phyloP scores from a whole-genome alignment of 2,329 filamentous ascomycete species.

The Zalaria obscura region DNA sequence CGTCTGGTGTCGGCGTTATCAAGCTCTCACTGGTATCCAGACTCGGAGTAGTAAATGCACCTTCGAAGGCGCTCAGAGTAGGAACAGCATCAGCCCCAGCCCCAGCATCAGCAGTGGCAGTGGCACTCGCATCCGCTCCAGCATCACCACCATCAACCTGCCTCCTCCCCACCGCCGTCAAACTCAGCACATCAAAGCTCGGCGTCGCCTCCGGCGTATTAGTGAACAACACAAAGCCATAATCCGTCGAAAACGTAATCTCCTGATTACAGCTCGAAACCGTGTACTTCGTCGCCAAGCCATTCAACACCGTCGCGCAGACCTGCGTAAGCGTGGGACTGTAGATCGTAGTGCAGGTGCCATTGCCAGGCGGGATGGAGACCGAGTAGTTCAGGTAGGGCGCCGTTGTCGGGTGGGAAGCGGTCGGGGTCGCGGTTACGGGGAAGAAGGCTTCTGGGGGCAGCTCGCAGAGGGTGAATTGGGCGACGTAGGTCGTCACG shows the following conservation, averaged over 20 bases:
- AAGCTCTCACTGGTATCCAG: too few relatives aligned
- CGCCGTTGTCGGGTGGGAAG: slow-evolving; percentile 14
- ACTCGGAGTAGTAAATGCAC: not conserved
- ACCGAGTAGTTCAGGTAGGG: slow-evolving; percentile 23
- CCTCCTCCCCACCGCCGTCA: not conserved
- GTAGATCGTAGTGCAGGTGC: slow-evolving; percentile 26
- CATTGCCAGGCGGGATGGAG: slow-evolving; percentile 17
- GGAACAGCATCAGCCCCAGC: not conserved
- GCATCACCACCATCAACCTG: not conserved
- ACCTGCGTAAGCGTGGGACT: slow-evolving; percentile 25
- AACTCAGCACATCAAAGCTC: not conserved
- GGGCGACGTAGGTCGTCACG: slow-evolving; percentile 26
- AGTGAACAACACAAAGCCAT: slow-evolving; percentile 25
- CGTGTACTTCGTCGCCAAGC: slow-evolving; percentile 24
- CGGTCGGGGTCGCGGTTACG: slow-evolving; percentile 10
- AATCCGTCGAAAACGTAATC: slow-evolving; percentile 31
- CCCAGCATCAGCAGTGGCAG: not conserved
- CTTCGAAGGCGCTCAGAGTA: not conserved
- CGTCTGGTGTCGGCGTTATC: not conserved
- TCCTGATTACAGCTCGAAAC: slow-evolving; percentile 29
- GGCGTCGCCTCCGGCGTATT: slow-evolving; percentile 16
- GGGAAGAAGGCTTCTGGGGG: slow-evolving; percentile 21
- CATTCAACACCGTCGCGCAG: slow-evolving; percentile 29
- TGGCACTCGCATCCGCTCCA: not conserved
- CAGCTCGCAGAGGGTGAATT: slow-evolving; percentile 27